Evolutionary conservation across 2,329 filamentous ascomycete genomes (phyloP).

Genomic region (Fusarium tricinctum): DNA sequence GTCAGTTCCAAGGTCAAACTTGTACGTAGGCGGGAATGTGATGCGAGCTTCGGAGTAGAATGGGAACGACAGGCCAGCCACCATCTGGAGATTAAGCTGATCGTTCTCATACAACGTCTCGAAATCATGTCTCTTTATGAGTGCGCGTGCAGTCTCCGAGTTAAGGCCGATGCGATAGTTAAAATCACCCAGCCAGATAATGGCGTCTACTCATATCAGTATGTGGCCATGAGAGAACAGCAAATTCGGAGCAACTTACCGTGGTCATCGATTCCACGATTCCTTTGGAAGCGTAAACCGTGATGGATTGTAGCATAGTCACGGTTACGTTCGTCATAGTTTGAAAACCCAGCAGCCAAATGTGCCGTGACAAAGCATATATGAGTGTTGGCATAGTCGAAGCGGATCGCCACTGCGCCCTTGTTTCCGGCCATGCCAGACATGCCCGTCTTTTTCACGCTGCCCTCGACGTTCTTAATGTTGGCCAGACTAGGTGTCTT

Average conservation of each 20-base stretch:
- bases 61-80: conserved; percentile 88
- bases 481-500: conserved; percentile 80
- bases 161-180: conserved; percentile 95
- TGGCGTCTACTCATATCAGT: conserved; percentile 65
- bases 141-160: conserved; percentile 80
- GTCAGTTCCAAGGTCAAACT: conserved; percentile 90
- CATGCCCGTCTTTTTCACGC: conserved; percentile 93
- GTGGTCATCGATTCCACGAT: conserved; percentile 91
- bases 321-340: conserved; percentile 95
- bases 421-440: conserved; percentile 99
- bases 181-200: conserved; percentile 98
- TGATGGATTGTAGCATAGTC: conserved; percentile 92
- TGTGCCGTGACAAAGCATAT: conserved; percentile 97
- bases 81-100: conserved; percentile 97
- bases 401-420: conserved; percentile 93
- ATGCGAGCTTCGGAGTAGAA: conserved; percentile 93
- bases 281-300: conserved; percentile 90
- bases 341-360: conserved; percentile 93
- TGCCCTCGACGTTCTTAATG: conserved; percentile 97
- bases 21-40: conserved; percentile 93
- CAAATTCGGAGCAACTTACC: conserved; percentile 60
- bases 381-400: conserved; percentile 93
- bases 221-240: conserved; percentile 24
- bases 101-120: conserved; percentile 91
- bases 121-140: conserved; percentile 80